Base-by-base conservation (phyloP, 495 filamentous ascomycete genomes). In the Aspergillus wentii region DNA sequence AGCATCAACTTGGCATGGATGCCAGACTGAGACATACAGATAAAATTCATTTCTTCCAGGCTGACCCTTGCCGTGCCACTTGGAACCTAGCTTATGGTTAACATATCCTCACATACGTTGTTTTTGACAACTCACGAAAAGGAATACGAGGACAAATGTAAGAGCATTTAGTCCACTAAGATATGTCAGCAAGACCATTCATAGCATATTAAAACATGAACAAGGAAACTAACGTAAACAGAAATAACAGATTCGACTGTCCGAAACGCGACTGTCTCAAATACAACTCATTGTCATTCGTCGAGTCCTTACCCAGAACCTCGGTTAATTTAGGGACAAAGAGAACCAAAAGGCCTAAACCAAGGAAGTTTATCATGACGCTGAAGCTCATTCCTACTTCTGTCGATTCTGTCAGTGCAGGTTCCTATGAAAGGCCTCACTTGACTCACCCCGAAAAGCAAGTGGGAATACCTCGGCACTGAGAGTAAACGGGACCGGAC, bases 401-500 rank as follows among this genome's bases (percentile, higher is more conserved):
- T 59, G 21, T 7, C 17, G 18, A 6, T 8, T 10, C 2, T 41
- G 18, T n/a, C n/a, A 35, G 35, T 38, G 21, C 28, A 28, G 9
- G 16, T 13, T 30, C 3, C 11, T 8, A 19, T 13, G 6, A 30
- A 16, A 23, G 6, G 1, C 9, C 9, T 18, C 11, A 2, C 17
- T 11, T 2, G 18, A 31, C 38, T 27, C 34, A 55, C 48, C 82
- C 31, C 82, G 74, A 56, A 85, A 80, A 6, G 72, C 78, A 1
- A 87, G 66, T 1, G 83, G 83, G 54, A 80, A 86, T 0, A 84
- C 83, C 51, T 88, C 83, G 20, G 83, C 82, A 16, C 44, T 44
- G 7, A 46, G 27, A 6, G 43, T 46, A 23, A 41, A 46, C 26
- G 43, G 43, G 14, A 46, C 35, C 1, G 48, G 48, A 9, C 48